These are phyloP conservation scores for Cercospora zeina DNA, from an alignment of 2,329 filamentous ascomycete genomes.

Conservation along the genomic window DNA sequence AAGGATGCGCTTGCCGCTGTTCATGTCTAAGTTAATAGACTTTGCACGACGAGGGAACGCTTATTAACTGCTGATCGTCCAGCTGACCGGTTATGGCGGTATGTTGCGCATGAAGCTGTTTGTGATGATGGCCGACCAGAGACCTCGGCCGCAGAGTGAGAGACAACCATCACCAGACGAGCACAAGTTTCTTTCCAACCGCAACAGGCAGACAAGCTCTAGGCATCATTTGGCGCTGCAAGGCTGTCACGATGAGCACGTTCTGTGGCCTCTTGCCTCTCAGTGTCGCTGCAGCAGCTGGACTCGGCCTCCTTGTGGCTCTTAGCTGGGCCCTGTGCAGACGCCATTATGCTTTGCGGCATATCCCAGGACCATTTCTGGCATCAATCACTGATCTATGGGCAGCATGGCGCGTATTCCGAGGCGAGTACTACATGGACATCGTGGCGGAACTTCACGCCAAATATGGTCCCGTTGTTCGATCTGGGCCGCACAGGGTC, in stretches of 20 bases:
- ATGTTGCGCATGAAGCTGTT: neutral
- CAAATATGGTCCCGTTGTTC: conserved; percentile 36
- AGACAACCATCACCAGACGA: no score
- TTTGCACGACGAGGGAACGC: neutral
- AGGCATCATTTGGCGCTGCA: neutral
- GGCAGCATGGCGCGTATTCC: conserved; percentile 17
- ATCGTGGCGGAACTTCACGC: conserved; percentile 36
- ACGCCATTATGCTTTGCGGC: neutral
- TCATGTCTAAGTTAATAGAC: neutral
- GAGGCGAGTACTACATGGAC: conserved; percentile 17
- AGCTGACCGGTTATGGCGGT: conserved; percentile 1
- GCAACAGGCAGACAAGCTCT: neutral
- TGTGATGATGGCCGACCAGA: no score
- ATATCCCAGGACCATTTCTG: conserved; percentile 20
- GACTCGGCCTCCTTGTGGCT: neutral
- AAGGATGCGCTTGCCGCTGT: neutral
- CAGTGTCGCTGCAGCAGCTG: neutral
- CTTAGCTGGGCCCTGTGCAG: neutral
- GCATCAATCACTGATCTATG: conserved; percentile 23
- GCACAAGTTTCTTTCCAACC: no score
- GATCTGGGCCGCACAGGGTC: conserved; percentile 36
- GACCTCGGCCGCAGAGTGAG: no score
- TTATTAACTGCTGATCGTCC: conserved; percentile 1
- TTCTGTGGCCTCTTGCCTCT: neutral
- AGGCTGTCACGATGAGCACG: neutral